phyloP scores from a whole-genome alignment of 192 early-diverging fungal species.

The Haplosporangium gracile region DNA sequence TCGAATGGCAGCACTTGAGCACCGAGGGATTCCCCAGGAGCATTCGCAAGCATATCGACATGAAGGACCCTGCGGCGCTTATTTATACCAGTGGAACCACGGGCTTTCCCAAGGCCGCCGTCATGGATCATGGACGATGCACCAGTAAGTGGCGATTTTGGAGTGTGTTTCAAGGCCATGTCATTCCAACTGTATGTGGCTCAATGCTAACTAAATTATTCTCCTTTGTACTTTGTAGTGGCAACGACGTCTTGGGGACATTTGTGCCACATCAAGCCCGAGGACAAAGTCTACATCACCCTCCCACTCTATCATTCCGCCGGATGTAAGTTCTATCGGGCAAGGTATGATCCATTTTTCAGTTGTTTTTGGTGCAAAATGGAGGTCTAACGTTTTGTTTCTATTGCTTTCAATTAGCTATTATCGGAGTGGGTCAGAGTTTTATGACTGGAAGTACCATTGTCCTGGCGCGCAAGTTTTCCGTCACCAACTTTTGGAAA shows the following conservation, averaged over 20 bases:
- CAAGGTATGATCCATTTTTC: not conserved
- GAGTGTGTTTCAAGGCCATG: too few species aligned
- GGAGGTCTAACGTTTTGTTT: not conserved
- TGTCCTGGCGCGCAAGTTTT: slow-evolving; percentile 70
- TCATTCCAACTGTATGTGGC: not conserved
- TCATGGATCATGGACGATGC: slow-evolving; percentile 63
- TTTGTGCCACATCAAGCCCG: slow-evolving; percentile 28
- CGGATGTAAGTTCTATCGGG: slow-evolving; percentile 57
- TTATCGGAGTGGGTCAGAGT: slow-evolving; percentile 43
- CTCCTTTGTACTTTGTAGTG: slow-evolving; percentile 19
- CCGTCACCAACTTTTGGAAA: slow-evolving; percentile 62
- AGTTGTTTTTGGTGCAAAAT: not conserved
- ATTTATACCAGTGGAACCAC: slow-evolving; percentile 71
- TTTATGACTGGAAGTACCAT: slow-evolving; percentile 59
- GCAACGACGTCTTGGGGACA: slow-evolving; percentile 30
- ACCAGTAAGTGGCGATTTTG: slow-evolving; percentile 21
- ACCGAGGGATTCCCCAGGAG: slow-evolving; percentile 33
- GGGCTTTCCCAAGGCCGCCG: slow-evolving; percentile 71
- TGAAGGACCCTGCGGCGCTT: slow-evolving; percentile 48
- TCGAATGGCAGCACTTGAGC: slow-evolving; percentile 27
- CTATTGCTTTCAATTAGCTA: not conserved
- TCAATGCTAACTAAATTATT: not conserved
- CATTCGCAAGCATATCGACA: slow-evolving; percentile 2
- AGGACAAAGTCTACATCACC: slow-evolving; percentile 67
- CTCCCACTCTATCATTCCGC: slow-evolving; percentile 76